A percentile compares a stretch with the other conserved stretches of the same genome.
phyloP scores from a whole-genome alignment of 441 rosid species.

The Viola pubescens region DNA sequence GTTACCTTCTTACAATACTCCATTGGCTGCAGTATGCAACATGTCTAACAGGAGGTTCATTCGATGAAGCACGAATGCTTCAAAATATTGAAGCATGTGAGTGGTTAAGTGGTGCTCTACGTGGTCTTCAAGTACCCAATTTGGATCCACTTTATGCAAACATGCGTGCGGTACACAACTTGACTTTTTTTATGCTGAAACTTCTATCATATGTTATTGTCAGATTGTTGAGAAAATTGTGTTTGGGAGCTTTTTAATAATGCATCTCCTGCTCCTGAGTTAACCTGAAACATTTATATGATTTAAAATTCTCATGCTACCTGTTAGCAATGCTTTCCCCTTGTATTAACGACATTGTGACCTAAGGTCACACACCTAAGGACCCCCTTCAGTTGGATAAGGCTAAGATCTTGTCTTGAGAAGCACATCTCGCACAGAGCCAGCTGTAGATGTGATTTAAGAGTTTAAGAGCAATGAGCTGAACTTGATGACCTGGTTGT shows the following conservation, averaged over 20 bases:
- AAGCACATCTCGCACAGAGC: neutral
- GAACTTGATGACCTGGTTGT: neutral
- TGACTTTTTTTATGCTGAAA: conserved; percentile 16
- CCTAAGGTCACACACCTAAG: neutral
- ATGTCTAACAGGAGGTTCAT: conserved; percentile 77
- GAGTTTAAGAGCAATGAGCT: neutral
- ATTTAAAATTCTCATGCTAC: neutral
- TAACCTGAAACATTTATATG: neutral
- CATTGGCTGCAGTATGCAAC: conserved; percentile 65
- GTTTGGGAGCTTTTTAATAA: neutral
- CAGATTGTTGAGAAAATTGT: conserved; percentile 6
- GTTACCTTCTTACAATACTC: conserved; percentile 19
- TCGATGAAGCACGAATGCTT: conserved; percentile 90
- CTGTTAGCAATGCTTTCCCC: neutral
- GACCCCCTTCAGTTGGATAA: neutral
- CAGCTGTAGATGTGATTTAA: neutral
- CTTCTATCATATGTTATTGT: neutral
- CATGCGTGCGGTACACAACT: conserved; percentile 72
- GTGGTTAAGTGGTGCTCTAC: conserved; percentile 83
- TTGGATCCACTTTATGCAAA: conserved; percentile 72
- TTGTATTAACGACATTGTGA: neutral
- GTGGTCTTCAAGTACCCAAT: conserved; percentile 77
- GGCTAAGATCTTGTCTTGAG: neutral
- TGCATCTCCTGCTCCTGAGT: neutral
- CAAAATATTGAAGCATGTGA: conserved; percentile 97